A percentile compares a stretch with the other conserved stretches of the same genome.
Conservation (phyloP, 2,329 filamentous ascomycete species). For the Aspergillus awamori region DNA sequence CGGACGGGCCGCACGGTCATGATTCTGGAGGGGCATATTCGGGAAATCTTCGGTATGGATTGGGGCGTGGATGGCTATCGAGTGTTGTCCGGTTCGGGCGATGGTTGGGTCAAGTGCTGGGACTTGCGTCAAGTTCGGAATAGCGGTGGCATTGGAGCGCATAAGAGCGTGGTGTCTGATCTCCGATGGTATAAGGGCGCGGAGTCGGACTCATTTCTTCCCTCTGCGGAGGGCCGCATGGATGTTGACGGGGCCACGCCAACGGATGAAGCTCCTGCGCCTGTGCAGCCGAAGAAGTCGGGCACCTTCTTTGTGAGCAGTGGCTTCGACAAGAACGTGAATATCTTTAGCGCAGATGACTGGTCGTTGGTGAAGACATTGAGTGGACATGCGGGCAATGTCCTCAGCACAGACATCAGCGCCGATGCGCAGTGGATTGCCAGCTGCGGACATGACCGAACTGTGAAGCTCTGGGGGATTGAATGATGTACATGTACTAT, state of each 20-base stretch:
- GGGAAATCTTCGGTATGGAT: constrained; percentile 89
- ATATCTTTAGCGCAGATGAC: constrained; percentile 94
- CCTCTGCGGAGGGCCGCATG: constrained; percentile 60
- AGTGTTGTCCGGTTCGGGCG: constrained; percentile 87
- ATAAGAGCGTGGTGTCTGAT: constrained; percentile 89
- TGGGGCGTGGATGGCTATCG: constrained; percentile 91
- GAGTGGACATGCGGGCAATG: constrained; percentile 87
- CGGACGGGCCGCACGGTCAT: constrained; percentile 91
- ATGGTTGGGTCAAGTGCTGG: constrained; percentile 98
- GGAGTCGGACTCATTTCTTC: constrained; percentile 60
- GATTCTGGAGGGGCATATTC: constrained; percentile 91
- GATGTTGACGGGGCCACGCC: constrained; percentile 32
- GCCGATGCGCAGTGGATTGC: constrained; percentile 88
- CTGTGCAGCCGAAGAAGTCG: constrained; percentile 74
- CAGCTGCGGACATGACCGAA: constrained; percentile 90
- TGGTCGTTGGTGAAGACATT: constrained; percentile 88
- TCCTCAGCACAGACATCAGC: constrained; percentile 87
- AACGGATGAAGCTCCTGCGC: constrained; percentile 23
- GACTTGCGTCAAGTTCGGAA: constrained; percentile 87
- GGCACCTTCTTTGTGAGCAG: constrained; percentile 89
- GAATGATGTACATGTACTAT: constrained; percentile 59
- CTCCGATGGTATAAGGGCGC: constrained; percentile 92
- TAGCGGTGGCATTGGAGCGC: constrained; percentile 83
- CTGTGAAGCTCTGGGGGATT: constrained; percentile 92
- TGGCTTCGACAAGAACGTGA: constrained; percentile 93